Evolutionary conservation across 176 grass and related monocot species (phyloP).

Genomic region (Rhynchospora tenuis): DNA sequence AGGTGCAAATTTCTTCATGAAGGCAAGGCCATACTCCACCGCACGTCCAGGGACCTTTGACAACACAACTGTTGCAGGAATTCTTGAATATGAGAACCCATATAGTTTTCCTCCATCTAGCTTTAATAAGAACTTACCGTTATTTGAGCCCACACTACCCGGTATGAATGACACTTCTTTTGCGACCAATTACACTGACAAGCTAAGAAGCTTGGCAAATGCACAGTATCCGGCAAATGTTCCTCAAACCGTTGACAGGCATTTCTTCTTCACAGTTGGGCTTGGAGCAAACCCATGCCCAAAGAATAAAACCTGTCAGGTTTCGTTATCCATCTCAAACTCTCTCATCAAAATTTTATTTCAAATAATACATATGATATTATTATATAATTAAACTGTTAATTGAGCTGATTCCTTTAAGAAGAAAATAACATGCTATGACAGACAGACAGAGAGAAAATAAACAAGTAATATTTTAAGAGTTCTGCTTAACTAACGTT

Average conservation of each 20-base stretch:
- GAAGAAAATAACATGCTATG: neutral
- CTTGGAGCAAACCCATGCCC: constrained; percentile 68
- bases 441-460: neutral
- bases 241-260: constrained; percentile 39
- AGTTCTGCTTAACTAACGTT: neutral
- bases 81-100: constrained; percentile 61
- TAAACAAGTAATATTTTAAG: too few species aligned
- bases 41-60: constrained; percentile 53
- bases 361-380: neutral
- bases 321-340: neutral
- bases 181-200: constrained; percentile 46
- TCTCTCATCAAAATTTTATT: neutral
- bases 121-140: constrained; percentile 23
- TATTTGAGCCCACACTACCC: constrained; percentile 36
- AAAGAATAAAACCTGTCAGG: constrained; percentile 55
- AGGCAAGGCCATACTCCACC: constrained; percentile 48
- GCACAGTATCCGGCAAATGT: constrained; percentile 53
- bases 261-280: constrained; percentile 76
- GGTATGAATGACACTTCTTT: constrained; percentile 54
- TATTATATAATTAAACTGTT: neutral
- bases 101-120: neutral
- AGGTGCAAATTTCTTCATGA: constrained; percentile 45
- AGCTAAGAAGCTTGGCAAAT: constrained; percentile 58
- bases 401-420: neutral
- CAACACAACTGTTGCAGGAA: constrained; percentile 71